Conservation (phyloP, 345 rosid species). For the Populus ilicifolia region DNA sequence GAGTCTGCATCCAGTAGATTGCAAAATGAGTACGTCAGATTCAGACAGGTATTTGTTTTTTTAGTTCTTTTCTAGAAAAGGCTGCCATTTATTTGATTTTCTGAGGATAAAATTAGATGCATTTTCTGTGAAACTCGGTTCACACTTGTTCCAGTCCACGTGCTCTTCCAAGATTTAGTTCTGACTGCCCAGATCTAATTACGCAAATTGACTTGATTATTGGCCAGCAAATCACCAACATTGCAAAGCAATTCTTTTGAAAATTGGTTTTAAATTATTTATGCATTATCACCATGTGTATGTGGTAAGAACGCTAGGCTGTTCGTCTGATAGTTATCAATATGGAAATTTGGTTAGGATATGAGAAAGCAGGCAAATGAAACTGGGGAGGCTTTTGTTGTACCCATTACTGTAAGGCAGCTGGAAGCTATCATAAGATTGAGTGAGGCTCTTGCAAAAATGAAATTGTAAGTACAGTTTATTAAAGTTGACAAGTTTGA, state of each 20-base stretch:
- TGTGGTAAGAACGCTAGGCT: not conserved
- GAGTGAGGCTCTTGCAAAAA: constrained; percentile 90
- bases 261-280: not conserved
- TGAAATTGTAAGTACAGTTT: constrained; percentile 70
- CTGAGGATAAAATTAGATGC: not conserved
- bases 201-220: not conserved
- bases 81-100: not conserved
- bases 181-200: not conserved
- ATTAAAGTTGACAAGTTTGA: not conserved
- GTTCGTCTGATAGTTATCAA: not conserved
- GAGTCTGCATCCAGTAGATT: constrained; percentile 67
- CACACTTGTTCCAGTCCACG: not conserved
- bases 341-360: constrained; percentile 40
- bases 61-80: not conserved
- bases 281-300: not conserved
- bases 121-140: not conserved
- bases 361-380: constrained; percentile 97
- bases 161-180: not conserved
- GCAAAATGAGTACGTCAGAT: constrained; percentile 74
- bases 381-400: constrained; percentile 79
- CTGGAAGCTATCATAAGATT: constrained; percentile 88
- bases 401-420: constrained; percentile 93
- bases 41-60: constrained; percentile 61
- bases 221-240: not conserved
- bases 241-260: not conserved